Evolutionary conservation across 805 yeast genomes (phyloP), one percentile per base, ranked within the genome.

Genomic region (Wickerhamiella kazuoi): DNA sequence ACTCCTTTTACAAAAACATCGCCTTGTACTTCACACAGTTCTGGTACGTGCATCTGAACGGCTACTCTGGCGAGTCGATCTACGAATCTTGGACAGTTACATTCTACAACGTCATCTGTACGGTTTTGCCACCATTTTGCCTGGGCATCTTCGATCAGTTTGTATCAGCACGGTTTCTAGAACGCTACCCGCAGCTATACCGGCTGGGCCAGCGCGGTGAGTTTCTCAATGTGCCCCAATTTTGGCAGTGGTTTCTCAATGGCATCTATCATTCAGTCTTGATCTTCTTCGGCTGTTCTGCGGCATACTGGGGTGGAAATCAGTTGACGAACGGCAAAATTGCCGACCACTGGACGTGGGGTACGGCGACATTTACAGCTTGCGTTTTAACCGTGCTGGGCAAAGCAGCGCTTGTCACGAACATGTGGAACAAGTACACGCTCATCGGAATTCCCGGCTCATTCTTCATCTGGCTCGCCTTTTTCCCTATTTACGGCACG

Each of bases 71-170:
- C 15, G 95, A 90, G 60, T 82, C 94, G 1, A 76, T 90, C 50
- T 79, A 80, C 56, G 99, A 90, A 58, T 86, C 97, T 0, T 90
- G 99, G 99, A 83, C 96, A 0, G 73, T 93, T 55, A 90, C 98
- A 0, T 80, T 81, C 48, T 93, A 90, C 64, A 90, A 93, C 54
- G 94, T 93, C 9, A 68, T 93, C 39, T 90, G 87, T 60, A 82
- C 97, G 0, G 96, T 81, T 24, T 63, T 83, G 34, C 99, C 99
- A 2, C 98, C 99, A 0, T 81, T 90, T 60, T 93, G 87, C 2
- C 66, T 90, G 50, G 99, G 99, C 41, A 82, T 93, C 3, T 84
- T 90, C 63, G 99, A 90, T 59, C 98, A 90, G 59, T 90, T 82
- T 62, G 84, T 90, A 36, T 78, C 82, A 46, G 93, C 96, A 17